phyloP scores from a whole-genome alignment of 2,329 filamentous ascomycete species.

The Hypomyces perniciosus region DNA sequence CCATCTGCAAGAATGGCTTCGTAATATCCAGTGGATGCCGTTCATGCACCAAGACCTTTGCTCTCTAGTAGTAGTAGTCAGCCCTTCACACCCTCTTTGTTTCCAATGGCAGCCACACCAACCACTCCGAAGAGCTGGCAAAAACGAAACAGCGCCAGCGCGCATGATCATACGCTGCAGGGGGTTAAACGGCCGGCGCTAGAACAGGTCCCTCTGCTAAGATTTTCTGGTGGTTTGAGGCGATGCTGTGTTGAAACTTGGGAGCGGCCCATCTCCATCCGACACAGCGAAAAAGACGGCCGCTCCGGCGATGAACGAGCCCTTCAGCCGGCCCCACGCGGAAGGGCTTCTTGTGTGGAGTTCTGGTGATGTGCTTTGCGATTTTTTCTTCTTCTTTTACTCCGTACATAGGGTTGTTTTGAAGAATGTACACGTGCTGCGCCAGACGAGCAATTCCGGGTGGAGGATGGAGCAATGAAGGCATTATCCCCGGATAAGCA shows the following conservation, averaged over 20 bases:
- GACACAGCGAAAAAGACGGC: constrained; percentile 2
- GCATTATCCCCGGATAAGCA: neutral
- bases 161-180: constrained; percentile 7
- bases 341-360: neutral
- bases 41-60: no score
- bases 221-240: no score
- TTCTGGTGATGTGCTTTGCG: neutral
- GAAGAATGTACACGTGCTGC: no score
- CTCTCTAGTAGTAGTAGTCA: no score
- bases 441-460: no score
- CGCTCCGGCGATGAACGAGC: constrained; percentile 8
- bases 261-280: no score
- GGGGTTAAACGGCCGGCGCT: neutral
- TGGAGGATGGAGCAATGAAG: neutral
- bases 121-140: neutral
- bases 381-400: neutral
- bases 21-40: no score
- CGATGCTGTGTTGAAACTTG: no score
- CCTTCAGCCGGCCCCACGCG: constrained; percentile 5
- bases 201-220: constrained; percentile 7
- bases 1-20: no score
- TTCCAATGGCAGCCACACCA: no score
- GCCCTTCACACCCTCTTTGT: no score
- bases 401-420: no score
- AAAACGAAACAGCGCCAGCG: constrained; percentile 7